Evolutionary conservation across 169 alveolate genomes (phyloP).

Genomic region (Plasmodium vinckei): DNA sequence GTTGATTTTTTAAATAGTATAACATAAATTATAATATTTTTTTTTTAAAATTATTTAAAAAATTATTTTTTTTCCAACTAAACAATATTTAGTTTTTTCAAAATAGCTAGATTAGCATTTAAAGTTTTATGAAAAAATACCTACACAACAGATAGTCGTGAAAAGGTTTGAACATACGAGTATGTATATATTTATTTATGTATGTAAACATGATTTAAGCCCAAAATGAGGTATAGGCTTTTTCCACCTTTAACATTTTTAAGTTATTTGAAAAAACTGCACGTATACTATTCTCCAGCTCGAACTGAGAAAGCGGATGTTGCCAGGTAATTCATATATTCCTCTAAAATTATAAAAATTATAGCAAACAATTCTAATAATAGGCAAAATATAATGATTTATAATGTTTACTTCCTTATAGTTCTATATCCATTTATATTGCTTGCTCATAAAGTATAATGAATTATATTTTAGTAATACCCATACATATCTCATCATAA

Average conservation of each 20-base stretch:
- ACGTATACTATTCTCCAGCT: constrained; percentile 53
- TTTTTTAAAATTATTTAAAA: too few species aligned
- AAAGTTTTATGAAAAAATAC: too few species aligned
- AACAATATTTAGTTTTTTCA: too few species aligned
- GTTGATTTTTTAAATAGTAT: too few species aligned
- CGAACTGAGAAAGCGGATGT: constrained; percentile 71
- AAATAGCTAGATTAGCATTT: too few species aligned
- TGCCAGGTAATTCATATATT: constrained; percentile 32
- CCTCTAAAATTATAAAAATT: background rate
- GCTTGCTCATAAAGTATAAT: too few species aligned
- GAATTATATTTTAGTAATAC: background rate
- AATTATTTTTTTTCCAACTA: too few species aligned
- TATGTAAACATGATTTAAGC: background rate
- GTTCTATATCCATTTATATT: background rate
- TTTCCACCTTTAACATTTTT: constrained; percentile 64
- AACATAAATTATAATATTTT: too few species aligned
- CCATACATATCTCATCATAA: background rate
- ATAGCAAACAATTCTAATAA: background rate
- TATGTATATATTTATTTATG: too few species aligned
- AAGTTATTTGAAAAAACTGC: constrained; percentile 38
- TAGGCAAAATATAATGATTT: background rate
- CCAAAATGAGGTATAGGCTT: constrained; percentile 68
- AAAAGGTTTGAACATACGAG: too few species aligned
- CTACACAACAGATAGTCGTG: too few species aligned
- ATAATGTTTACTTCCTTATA: background rate